These are phyloP conservation scores for Xylaria venustula DNA, from an alignment of 495 filamentous ascomycete species.

Conservation along the genomic window DNA sequence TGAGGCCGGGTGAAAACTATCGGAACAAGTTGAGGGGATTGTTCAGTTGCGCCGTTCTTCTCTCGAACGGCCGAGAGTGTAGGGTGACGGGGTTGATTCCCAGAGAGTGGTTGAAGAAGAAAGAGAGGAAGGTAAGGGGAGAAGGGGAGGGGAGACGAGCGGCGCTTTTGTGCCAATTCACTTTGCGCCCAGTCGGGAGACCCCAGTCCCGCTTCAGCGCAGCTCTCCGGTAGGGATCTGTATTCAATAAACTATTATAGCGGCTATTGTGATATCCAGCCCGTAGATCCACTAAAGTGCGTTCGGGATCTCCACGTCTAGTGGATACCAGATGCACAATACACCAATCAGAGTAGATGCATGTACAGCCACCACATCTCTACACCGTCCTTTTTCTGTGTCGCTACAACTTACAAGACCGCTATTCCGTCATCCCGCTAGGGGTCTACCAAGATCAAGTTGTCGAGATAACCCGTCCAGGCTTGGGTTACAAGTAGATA, in stretches of 20 bases:
- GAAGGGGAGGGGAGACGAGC: conserved; percentile 18
- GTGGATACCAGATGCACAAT: too few species aligned
- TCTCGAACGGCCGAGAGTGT: conserved; percentile 23
- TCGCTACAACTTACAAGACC: neutral
- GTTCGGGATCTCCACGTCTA: too few species aligned
- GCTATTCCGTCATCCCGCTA: neutral
- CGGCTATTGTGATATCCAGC: too few species aligned
- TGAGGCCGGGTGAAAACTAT: conserved; percentile 29
- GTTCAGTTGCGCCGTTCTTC: conserved; percentile 22
- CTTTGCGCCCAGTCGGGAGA: too few species aligned
- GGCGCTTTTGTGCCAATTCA: conserved; percentile 1
- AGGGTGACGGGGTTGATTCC: conserved; percentile 11
- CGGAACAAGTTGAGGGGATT: conserved; percentile 18
- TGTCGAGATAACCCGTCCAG: too few species aligned
- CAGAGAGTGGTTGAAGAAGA: conserved; percentile 11
- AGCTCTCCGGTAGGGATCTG: too few species aligned
- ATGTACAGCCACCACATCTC: neutral
- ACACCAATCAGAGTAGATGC: neutral
- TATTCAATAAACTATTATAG: too few species aligned
- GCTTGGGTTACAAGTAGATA: too few species aligned
- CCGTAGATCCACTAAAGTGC: too few species aligned
- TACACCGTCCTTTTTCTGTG: neutral
- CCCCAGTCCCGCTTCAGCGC: too few species aligned
- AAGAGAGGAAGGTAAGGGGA: conserved; percentile 3
- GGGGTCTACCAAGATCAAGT: too few species aligned